Conservation (phyloP, 768 basidiomycete genomes). For the Serendipita sp. region DNA sequence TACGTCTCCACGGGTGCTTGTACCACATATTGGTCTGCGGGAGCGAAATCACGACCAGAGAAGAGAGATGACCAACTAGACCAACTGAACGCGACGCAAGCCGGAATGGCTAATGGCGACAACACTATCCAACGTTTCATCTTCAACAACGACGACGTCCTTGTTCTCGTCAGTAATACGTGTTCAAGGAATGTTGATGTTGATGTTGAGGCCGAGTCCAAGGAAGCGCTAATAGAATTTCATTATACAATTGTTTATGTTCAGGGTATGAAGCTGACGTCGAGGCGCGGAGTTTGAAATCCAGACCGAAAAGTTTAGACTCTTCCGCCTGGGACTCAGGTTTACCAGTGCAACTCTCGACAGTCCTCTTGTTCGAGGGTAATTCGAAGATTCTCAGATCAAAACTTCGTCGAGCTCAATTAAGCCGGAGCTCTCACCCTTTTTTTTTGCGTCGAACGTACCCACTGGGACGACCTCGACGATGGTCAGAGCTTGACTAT, state of each 20-base stretch:
- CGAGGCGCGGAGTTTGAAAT: too few relatives aligned
- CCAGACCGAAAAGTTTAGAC: neutral
- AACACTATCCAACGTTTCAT: neutral
- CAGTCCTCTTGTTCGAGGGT: neutral
- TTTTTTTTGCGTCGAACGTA: neutral
- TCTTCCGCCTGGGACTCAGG: neutral
- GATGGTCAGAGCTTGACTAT: constrained; percentile 4
- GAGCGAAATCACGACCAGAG: neutral
- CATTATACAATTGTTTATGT: too few relatives aligned
- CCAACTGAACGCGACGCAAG: neutral
- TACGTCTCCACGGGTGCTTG: neutral
- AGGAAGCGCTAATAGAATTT: too few relatives aligned
- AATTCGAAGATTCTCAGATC: neutral
- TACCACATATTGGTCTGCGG: neutral
- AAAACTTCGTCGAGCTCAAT: neutral
- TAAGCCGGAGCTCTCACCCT: constrained; percentile 3
- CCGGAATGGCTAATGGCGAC: neutral
- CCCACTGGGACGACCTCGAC: neutral
- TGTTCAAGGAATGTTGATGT: too few relatives aligned
- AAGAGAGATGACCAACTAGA: neutral
- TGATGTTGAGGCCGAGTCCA: too few relatives aligned
- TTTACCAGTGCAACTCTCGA: neutral
- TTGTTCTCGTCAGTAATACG: too few relatives aligned
- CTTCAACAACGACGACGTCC: neutral
- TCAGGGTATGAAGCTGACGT: too few relatives aligned